phyloP scores from a whole-genome alignment of 139 green algal genomes.

The Chara braunii region DNA sequence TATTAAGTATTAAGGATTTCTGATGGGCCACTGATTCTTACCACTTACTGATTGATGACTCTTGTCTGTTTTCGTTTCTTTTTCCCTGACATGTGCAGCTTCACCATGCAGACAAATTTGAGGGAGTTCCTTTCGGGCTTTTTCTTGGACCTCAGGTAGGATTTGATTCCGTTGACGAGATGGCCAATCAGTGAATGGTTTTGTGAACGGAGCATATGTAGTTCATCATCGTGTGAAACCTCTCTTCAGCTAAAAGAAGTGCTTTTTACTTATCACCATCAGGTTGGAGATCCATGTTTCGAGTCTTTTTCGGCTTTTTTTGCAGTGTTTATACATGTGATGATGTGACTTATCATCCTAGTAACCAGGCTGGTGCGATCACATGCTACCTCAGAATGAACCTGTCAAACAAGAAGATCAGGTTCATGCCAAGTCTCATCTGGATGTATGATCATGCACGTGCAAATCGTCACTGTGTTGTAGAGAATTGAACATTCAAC shows the following conservation, averaged over 20 bases:
- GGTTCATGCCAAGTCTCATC: too few species aligned
- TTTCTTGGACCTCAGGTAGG: constrained; percentile 78
- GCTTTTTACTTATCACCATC: background rate
- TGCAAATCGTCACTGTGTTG: too few species aligned
- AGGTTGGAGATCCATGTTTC: background rate
- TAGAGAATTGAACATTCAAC: too few species aligned
- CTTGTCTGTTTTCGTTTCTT: constrained; percentile 8
- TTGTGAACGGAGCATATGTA: too few species aligned
- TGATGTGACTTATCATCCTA: background rate
- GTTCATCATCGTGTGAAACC: background rate
- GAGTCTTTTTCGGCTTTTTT: background rate
- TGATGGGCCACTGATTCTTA: too few species aligned
- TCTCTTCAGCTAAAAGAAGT: background rate
- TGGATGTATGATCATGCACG: too few species aligned
- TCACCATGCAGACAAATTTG: constrained; percentile 90
- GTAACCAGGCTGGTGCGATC: too few species aligned
- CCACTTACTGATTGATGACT: too few species aligned
- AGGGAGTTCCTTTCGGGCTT: constrained; percentile 85
- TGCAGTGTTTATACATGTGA: background rate
- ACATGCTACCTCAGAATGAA: too few species aligned
- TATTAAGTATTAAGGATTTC: too few species aligned
- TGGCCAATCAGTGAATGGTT: too few species aligned
- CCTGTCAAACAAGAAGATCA: too few species aligned
- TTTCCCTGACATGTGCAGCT: constrained; percentile 46
- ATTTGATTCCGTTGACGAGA: background rate